A percentile compares a stretch with the other conserved stretches of the same genome.
Evolutionary conservation across 768 basidiomycete genomes (phyloP).

Genomic region (Megacollybia marginata): DNA sequence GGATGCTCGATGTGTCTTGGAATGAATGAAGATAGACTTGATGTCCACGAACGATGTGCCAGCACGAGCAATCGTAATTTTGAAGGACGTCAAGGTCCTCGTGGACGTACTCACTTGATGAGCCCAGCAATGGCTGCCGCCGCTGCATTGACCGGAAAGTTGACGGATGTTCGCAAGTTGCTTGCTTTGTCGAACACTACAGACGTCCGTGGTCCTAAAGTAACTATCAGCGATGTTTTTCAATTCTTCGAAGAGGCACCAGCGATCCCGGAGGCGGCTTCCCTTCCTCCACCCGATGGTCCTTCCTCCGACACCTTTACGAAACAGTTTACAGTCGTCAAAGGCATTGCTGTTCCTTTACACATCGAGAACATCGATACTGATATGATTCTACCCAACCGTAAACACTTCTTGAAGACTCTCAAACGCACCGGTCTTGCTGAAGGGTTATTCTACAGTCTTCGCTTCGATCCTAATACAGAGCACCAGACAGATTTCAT

Average conservation of each 20-base stretch:
- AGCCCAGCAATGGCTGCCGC: slow-evolving; percentile 64
- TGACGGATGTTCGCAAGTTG: slow-evolving; percentile 50
- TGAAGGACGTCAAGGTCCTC: slow-evolving; percentile 56
- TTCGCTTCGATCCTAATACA: slow-evolving; percentile 44
- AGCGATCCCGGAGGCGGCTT: slow-evolving; percentile 8
- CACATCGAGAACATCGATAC: slow-evolving; percentile 53
- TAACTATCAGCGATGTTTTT: slow-evolving; percentile 42
- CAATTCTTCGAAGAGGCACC: slow-evolving; percentile 27
- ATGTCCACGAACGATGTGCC: slow-evolving; percentile 48
- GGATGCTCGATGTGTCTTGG: slow-evolving; percentile 67
- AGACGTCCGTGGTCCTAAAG: slow-evolving; percentile 44
- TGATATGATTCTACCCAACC: slow-evolving; percentile 50
- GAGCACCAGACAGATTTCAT: slow-evolving; percentile 49
- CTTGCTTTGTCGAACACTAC: slow-evolving; percentile 34
- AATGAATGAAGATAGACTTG: slow-evolving; percentile 62
- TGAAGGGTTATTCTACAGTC: slow-evolving; percentile 45
- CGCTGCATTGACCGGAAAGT: slow-evolving; percentile 50
- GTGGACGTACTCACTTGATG: slow-evolving; percentile 56
- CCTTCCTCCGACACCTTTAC: slow-evolving; percentile 9
- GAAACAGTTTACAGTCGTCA: slow-evolving; percentile 35
- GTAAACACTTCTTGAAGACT: slow-evolving; percentile 59
- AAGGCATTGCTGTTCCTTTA: slow-evolving; percentile 44
- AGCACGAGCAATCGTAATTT: slow-evolving; percentile 65
- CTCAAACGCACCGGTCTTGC: slow-evolving; percentile 58
- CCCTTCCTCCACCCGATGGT: slow-evolving; percentile 16